Base-by-base conservation (phyloP, 768 basidiomycete genomes). In the Lentinula sp. region DNA sequence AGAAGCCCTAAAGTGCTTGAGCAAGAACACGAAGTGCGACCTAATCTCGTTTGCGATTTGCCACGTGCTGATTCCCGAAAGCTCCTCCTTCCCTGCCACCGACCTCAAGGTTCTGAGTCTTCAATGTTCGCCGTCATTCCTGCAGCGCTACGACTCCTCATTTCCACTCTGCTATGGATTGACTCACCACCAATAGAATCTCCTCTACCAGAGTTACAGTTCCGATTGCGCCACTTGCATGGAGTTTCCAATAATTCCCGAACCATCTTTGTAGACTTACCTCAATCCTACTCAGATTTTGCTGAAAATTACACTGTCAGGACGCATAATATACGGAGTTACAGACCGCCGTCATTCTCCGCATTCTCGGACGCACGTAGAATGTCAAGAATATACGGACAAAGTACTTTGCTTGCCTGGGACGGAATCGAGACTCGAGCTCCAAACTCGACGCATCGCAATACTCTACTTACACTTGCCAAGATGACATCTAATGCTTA, bases 401-500 rank as follows among this genome's bases (percentile, higher is more conserved):
- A 82, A 69, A 77, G 68, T 54, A 73, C 74, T 15, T 63, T 69
- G 3, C 58, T 85, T 32, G 68, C 75, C 9, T 96, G 95, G 94
- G 74, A 85, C 13, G 81, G 84, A 49, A 78, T 79, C 23, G 82
- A 89, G 39, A 79, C 91, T 0, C 67, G 70, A 5, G 86, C 81
- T 0, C 95, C 95, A 1, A 87, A 97, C 67, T 80, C 90, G 4
- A 76, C 77, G 16, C 85, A 86, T 66, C 82, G 90, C 37, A 81
- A 86, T 66, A 89, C 92, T 0, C 72, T 98, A 6, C 79, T 86
- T 12, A 75, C 83, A 32, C 78, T 98, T 15, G 94, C 91, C 18
- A 93, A 90, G 82, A 98, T 98, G 91, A 85, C 90, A 10, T 84
- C 79, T 61, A 93, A 97, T 69, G 87, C 95, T 2, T 98, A 98